Conservation (phyloP, 2,329 filamentous ascomycete species). For the Pseudogymnoascus sp. region DNA sequence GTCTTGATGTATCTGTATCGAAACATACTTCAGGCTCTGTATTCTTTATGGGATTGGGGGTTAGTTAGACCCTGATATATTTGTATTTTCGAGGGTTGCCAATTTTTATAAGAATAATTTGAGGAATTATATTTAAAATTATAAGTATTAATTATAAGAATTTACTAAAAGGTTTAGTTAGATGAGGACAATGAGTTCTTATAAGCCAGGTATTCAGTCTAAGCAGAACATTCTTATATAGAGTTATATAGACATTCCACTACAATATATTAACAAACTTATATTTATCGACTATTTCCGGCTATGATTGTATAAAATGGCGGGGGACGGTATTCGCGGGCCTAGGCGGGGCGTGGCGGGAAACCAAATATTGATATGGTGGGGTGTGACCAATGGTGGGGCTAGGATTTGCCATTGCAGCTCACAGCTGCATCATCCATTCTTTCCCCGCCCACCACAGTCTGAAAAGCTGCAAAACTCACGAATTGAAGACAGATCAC, state of each 20-base stretch:
- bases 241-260: not conserved
- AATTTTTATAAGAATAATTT: too few relatives aligned
- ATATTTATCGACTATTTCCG: not conserved
- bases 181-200: not conserved
- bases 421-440: slow-evolving; percentile 1
- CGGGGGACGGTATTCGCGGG: not conserved
- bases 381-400: slow-evolving; percentile 3
- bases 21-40: too few relatives aligned
- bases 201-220: not conserved
- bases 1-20: too few relatives aligned
- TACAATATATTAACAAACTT: not conserved
- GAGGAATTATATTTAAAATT: too few relatives aligned
- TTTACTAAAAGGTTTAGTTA: slow-evolving; percentile 23
- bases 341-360: not conserved
- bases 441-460: not conserved
- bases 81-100: too few relatives aligned
- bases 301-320: not conserved
- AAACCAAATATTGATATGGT: not conserved
- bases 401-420: not conserved
- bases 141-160: too few relatives aligned
- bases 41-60: too few relatives aligned
- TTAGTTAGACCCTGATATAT: too few relatives aligned
- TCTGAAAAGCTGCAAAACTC: not conserved
- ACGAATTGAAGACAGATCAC: not conserved
- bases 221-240: not conserved